Conservation (phyloP, 1,284 basidiomycete species). For the Heliocybe sulcata region DNA sequence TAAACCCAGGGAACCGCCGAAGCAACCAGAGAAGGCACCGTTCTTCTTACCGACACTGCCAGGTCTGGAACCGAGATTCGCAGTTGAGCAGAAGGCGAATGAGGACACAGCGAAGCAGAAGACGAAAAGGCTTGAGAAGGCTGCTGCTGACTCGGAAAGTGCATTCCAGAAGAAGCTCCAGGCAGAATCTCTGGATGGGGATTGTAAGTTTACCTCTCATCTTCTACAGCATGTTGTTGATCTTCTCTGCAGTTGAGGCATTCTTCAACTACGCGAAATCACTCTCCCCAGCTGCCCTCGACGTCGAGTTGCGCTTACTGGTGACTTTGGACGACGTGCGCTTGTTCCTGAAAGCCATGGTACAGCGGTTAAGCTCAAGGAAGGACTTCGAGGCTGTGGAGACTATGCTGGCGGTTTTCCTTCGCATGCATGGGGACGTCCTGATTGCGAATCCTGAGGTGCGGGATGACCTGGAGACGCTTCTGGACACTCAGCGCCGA, state of each 20-base stretch:
- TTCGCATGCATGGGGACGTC: constrained; percentile 81
- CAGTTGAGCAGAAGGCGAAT: constrained; percentile 33
- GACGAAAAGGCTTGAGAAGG: constrained; percentile 40
- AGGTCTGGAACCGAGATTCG: constrained; percentile 79
- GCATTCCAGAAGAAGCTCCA: constrained; percentile 66
- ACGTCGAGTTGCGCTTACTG: constrained; percentile 84
- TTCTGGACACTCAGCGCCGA: constrained; percentile 58
- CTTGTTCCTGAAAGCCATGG: constrained; percentile 72
- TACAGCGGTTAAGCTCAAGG: constrained; percentile 66
- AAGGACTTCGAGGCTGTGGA: constrained; percentile 96
- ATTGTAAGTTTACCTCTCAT: constrained; percentile 49
- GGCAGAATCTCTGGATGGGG: constrained; percentile 47
- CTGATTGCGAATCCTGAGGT: constrained; percentile 69
- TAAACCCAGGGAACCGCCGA: constrained; percentile 93
- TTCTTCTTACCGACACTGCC: constrained; percentile 94
- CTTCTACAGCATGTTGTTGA: not conserved
- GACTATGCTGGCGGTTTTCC: constrained; percentile 79
- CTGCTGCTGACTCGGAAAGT: constrained; percentile 56
- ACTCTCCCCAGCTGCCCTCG: constrained; percentile 85
- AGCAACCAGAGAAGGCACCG: constrained; percentile 91
- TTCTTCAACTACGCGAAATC: constrained; percentile 87
- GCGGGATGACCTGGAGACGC: constrained; percentile 40
- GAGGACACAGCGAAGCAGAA: constrained; percentile 30
- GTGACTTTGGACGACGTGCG: constrained; percentile 58
- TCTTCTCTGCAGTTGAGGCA: constrained; percentile 48